Conservation (phyloP, 163 green algal species). For the Chlorella variabilis region DNA sequence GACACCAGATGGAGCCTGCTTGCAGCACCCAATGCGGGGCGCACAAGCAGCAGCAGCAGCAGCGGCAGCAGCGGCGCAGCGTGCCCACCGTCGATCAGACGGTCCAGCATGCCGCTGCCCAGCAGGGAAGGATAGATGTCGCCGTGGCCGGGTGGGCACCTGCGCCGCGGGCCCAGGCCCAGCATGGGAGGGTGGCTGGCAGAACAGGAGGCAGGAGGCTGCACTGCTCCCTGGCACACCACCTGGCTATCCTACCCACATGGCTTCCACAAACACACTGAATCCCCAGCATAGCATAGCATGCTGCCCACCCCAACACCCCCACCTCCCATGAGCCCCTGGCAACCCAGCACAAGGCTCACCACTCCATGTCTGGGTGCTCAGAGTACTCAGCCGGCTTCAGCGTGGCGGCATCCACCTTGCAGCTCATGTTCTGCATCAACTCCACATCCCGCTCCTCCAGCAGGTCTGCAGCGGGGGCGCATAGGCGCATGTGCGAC, state of each 20-base stretch:
- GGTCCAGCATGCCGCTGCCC: constrained; percentile 87
- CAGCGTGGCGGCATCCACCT: constrained; percentile 78
- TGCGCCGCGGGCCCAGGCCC: constrained; percentile 35
- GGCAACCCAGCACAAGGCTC: background rate
- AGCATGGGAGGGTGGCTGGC: no score
- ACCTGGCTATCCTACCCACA: no score
- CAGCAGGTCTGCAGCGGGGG: constrained; percentile 68
- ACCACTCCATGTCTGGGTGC: constrained; percentile 89
- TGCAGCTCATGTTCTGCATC: constrained; percentile 69
- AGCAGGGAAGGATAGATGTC: constrained; percentile 96
- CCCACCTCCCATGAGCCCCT: background rate
- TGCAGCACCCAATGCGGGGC: no score
- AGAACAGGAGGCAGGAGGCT: no score
- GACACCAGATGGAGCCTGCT: no score
- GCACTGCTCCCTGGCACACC: no score
- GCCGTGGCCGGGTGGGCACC: constrained; percentile 91
- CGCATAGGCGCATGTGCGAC: no score
- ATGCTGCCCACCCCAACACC: no score
- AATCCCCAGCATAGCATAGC: no score
- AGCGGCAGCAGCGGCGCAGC: no score
- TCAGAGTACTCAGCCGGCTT: constrained; percentile 65
- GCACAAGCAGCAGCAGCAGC: background rate
- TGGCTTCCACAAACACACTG: no score
- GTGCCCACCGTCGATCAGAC: constrained; percentile 68
- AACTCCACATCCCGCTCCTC: constrained; percentile 63